phyloP scores from a whole-genome alignment of 441 rosid species.

The Adansonia gregorii region DNA sequence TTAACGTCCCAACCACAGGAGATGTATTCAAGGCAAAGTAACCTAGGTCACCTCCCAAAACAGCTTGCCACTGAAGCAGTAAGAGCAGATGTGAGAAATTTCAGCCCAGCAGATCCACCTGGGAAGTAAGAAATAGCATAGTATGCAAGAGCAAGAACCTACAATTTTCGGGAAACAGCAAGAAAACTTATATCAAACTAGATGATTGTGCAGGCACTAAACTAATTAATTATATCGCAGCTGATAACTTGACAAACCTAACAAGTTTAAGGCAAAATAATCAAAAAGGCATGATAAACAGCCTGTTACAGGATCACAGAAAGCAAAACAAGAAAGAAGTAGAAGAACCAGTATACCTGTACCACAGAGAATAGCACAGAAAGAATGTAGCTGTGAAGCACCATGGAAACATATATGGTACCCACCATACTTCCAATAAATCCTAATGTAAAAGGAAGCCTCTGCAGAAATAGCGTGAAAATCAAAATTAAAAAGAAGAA shows the following conservation, averaged over 20 bases:
- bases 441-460: slow-evolving; percentile 70
- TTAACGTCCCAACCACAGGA: background rate
- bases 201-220: background rate
- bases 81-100: slow-evolving; percentile 62
- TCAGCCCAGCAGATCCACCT: slow-evolving; percentile 79
- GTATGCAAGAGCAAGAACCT: slow-evolving; percentile 70
- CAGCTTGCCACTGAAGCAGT: slow-evolving; percentile 64
- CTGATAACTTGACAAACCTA: background rate
- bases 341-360: slow-evolving; percentile 46
- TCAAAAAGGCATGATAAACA: background rate
- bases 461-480: slow-evolving; percentile 44
- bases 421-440: slow-evolving; percentile 73
- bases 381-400: slow-evolving; percentile 75
- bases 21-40: slow-evolving; percentile 8
- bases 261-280: slow-evolving; percentile 3
- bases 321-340: background rate
- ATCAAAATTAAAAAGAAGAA: background rate
- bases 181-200: slow-evolving; percentile 1
- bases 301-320: background rate
- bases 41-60: slow-evolving; percentile 53
- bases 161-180: slow-evolving; percentile 20
- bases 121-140: slow-evolving; percentile 76
- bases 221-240: background rate
- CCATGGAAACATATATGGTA: slow-evolving; percentile 75
- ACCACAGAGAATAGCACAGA: slow-evolving; percentile 72